Evolutionary conservation across 192 early-diverging fungal genomes (phyloP).

Genomic region (Podochytrium sp.): DNA sequence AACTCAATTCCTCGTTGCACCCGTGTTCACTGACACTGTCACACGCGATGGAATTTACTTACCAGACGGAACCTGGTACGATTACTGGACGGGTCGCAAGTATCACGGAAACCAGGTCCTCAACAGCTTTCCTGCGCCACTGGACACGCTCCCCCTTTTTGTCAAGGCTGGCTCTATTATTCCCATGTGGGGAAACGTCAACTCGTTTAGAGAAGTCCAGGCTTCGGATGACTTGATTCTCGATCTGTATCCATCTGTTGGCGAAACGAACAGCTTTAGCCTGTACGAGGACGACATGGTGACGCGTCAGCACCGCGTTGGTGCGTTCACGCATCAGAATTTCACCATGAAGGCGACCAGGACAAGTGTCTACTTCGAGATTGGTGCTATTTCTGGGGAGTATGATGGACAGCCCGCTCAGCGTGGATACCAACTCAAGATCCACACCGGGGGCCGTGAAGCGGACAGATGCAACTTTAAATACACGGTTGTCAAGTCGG

Average conservation of each 20-base stretch:
- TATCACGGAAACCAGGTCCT: background rate
- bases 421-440: background rate
- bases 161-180: slow-evolving; percentile 22
- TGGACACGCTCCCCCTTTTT: slow-evolving; percentile 26
- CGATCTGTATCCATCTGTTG: background rate
- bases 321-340: background rate
- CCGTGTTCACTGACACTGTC: background rate
- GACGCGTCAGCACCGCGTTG: background rate
- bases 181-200: slow-evolving; percentile 7
- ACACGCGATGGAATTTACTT: slow-evolving; percentile 11
- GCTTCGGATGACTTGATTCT: background rate
- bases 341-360: background rate
- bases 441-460: background rate
- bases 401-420: background rate
- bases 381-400: background rate
- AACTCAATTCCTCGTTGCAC: slow-evolving; percentile 17
- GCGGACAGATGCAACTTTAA: background rate
- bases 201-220: background rate
- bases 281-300: slow-evolving; percentile 15
- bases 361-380: background rate
- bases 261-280: background rate
- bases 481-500: background rate
- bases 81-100: slow-evolving; percentile 5
- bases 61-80: slow-evolving; percentile 12
- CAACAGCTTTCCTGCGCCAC: background rate